A percentile compares a stretch with the other conserved stretches of the same genome.
Evolutionary conservation across 768 basidiomycete genomes (phyloP).

Genomic region (Naematelia encephala): DNA sequence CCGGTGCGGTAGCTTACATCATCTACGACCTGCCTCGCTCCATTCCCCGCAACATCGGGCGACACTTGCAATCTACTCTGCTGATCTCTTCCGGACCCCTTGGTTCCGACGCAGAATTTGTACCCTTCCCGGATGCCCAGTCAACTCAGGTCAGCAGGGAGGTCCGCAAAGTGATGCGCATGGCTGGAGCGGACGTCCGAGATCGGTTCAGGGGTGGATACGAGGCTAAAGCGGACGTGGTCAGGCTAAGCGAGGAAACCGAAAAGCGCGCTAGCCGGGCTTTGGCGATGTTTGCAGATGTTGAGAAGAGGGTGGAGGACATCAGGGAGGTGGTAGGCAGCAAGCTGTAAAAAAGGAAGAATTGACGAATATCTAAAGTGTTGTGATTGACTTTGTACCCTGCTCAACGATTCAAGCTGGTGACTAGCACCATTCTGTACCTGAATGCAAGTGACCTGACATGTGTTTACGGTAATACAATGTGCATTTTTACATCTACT

Average conservation of each 20-base stretch:
- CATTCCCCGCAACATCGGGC: slow-evolving; percentile 84
- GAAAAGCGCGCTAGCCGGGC: slow-evolving; percentile 70
- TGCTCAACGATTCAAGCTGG: neutral
- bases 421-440: too few species aligned
- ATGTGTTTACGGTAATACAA: neutral
- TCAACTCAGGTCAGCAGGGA: slow-evolving; percentile 70
- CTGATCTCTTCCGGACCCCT: slow-evolving; percentile 42
- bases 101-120: slow-evolving; percentile 52
- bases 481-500: neutral
- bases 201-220: slow-evolving; percentile 75
- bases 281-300: slow-evolving; percentile 65
- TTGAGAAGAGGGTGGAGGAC: slow-evolving; percentile 54
- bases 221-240: slow-evolving; percentile 75
- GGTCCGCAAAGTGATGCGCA: slow-evolving; percentile 85
- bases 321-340: slow-evolving; percentile 43
- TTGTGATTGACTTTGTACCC: neutral
- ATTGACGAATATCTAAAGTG: neutral
- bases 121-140: slow-evolving; percentile 65
- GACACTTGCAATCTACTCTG: slow-evolving; percentile 70
- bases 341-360: slow-evolving; percentile 19
- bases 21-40: slow-evolving; percentile 81
- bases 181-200: slow-evolving; percentile 84
- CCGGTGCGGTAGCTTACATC: slow-evolving; percentile 58
- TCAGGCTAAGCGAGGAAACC: slow-evolving; percentile 68
- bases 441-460: neutral